Base-by-base conservation (phyloP, 352 stramenopile species). In the Blastocystis sp. region DNA sequence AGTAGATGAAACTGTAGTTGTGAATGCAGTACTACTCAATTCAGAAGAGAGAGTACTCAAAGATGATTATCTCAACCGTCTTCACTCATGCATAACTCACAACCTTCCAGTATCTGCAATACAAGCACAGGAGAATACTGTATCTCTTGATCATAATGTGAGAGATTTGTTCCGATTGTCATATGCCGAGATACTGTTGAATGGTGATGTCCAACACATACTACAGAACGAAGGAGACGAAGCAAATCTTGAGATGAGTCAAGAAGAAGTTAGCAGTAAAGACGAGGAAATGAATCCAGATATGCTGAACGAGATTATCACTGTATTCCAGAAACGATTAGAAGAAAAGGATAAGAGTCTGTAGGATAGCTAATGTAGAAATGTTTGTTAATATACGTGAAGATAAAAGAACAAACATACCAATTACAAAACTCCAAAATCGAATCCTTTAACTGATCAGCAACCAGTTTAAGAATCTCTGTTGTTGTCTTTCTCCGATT, bases 391-490 rank as follows among this genome's bases (percentile, higher is more conserved):
- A 63, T 16, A n/a, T n/a, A n/a, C 19, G 52, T 58, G 52, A 16
- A n/a, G 52, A 58, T 16, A n/a, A 58, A n/a, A 58, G 16, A 24
- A 67, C 11, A 67, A 67, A 73, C 61, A 73, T 16, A 37, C 51
- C 61, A 73, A 5, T 35, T 73, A 46, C 61, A 27, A 35, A 73
- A 73, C 24, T 73, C 61, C 43, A 73, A 19, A 14, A 73, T 73
- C 7, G 29, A 29, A 73, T 73, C 61, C 61, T 73, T 73, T 39
- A 95, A 89, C n/a, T 92, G 92, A 32, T 91, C 75, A 32, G 92
- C 93, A 24, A 95, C 92, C 56, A 95, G 89, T 88, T 93, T 93
- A 16, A 94, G 67, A 35, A 95, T 56, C 27, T 93, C 91, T 58
- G 75, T 87, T 0, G 87, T 89, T 78, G 92, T 92, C 89, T 95